Percentiles rank a stretch among this genome's conserved stretches.
phyloP scores from a whole-genome alignment of 1,284 basidiomycete genomes.

The Apiotrichum akiyoshidainum region DNA sequence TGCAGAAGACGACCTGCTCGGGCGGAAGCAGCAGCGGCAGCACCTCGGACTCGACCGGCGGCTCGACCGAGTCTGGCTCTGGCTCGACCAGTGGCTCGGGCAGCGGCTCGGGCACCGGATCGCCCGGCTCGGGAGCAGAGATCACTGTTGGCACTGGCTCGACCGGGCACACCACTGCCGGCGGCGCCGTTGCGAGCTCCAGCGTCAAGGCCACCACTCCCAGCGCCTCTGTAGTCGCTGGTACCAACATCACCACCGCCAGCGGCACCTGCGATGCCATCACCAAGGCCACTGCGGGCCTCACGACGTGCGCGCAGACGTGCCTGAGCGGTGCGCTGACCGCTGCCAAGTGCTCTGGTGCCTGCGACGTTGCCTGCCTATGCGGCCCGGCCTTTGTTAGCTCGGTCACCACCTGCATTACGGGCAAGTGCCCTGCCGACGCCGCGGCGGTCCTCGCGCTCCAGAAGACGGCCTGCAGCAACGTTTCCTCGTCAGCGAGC shows the following conservation, averaged over 20 bases:
- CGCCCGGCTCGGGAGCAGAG: not conserved
- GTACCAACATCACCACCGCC: not conserved
- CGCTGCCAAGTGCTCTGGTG: conserved; percentile 1
- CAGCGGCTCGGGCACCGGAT: not conserved
- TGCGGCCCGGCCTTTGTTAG: not conserved
- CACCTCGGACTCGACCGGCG: too few relatives aligned
- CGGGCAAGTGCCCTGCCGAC: conserved; percentile 2
- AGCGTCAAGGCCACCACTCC: too few relatives aligned
- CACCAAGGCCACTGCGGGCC: not conserved
- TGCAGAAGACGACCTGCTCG: conserved; percentile 1
- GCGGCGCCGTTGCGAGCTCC: too few relatives aligned
- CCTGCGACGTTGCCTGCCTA: conserved; percentile 4
- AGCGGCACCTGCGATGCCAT: not conserved
- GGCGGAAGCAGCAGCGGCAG: not conserved
- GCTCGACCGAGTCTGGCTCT: too few relatives aligned
- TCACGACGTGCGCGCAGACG: not conserved
- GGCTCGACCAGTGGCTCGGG: not conserved
- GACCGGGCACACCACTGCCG: too few relatives aligned
- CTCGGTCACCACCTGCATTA: conserved; percentile 2
- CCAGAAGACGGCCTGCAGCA: conserved; percentile 2
- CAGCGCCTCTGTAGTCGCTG: too few relatives aligned
- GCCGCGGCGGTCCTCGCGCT: conserved; percentile 3
- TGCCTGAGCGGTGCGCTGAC: not conserved
- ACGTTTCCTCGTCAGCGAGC: not conserved
- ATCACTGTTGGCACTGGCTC: not conserved